Evolutionary conservation across 225 moss, liverwort and hornwort genomes (phyloP).

Genomic region (Straminergon stramineum): DNA sequence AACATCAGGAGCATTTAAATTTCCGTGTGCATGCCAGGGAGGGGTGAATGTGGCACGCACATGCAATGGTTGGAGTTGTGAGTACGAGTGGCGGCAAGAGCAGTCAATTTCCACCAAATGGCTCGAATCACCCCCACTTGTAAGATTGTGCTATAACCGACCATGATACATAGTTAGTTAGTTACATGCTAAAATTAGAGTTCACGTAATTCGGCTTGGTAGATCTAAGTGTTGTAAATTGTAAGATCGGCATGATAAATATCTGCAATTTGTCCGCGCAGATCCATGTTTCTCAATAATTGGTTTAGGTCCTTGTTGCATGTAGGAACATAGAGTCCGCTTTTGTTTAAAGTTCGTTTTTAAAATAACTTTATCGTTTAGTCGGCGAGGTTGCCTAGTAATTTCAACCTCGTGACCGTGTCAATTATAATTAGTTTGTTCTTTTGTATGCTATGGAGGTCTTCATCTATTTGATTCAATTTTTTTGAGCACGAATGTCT

Average conservation of each 20-base stretch:
- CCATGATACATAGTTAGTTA: background rate
- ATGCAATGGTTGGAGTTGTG: constrained; percentile 92
- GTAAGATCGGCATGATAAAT: background rate
- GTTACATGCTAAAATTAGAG: background rate
- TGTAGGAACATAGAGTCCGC: background rate
- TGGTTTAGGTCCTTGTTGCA: background rate
- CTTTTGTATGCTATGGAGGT: background rate
- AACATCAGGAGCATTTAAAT: background rate
- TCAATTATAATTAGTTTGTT: background rate
- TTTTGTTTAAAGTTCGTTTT: background rate
- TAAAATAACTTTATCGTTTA: background rate
- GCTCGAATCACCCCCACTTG: constrained; percentile 64
- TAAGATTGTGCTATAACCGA: constrained; percentile 20
- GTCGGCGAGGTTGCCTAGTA: background rate
- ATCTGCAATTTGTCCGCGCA: background rate
- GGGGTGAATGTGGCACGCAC: constrained; percentile 68
- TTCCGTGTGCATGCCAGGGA: constrained; percentile 39
- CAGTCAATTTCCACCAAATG: constrained; percentile 72
- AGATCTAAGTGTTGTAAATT: background rate
- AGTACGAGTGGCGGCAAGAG: constrained; percentile 95
- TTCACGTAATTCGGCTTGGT: background rate
- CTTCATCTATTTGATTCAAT: background rate
- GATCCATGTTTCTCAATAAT: background rate
- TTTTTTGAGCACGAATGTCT: background rate
- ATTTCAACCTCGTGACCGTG: background rate